Evolutionary conservation across 768 basidiomycete genomes (phyloP), one percentile per base, ranked within the genome.

Genomic region (Russula abietina): DNA sequence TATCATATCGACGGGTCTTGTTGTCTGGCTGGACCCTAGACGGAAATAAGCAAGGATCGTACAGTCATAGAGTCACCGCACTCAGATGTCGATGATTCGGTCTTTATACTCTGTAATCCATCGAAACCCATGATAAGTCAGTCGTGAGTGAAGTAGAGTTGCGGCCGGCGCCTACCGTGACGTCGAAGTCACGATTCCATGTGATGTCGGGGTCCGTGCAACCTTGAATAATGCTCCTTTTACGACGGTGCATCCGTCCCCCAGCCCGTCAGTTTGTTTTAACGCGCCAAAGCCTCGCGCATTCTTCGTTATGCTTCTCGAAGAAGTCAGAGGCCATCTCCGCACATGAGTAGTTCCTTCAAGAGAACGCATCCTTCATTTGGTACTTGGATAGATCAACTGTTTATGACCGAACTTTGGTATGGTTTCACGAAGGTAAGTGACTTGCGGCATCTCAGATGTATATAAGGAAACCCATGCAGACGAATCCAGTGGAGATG

Each of bases 1-100:
- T 86, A 75, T 99, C 96, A 71, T 98, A 99, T 51, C 92, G 83
- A 51, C 93, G 83, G 2, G 92, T 87, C 74, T 96, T 97, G 67
- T 76, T 83, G 74, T 97, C 93, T 46, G 93, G 93, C 60, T 82
- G 83, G 57, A 80, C 77, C 61, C 85, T 85, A 63, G 52, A 50
- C 53, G 55, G 28, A 19, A 48, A 65, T 55, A 64, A 69, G 32
- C 56, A 39, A 41, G n/a, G 52, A 51, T 49, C 22, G 32, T 24
- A 60, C 4, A 12, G 16, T 17, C 22, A 43, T 19, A 4, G 26
- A 24, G 10, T 1, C 32, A 19, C 67, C 76, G 65, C 67, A 79
- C 78, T 74, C 73, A 52, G 75, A 67, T 12, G 74, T 70, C 9
- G 78, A 74, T 16, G 80, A 80, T 38, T 78, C 80, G 9, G 72